Percentiles rank a stretch among this genome's conserved stretches.
phyloP scores from a whole-genome alignment of 306 rosid species.

The Fagus crenata region DNA sequence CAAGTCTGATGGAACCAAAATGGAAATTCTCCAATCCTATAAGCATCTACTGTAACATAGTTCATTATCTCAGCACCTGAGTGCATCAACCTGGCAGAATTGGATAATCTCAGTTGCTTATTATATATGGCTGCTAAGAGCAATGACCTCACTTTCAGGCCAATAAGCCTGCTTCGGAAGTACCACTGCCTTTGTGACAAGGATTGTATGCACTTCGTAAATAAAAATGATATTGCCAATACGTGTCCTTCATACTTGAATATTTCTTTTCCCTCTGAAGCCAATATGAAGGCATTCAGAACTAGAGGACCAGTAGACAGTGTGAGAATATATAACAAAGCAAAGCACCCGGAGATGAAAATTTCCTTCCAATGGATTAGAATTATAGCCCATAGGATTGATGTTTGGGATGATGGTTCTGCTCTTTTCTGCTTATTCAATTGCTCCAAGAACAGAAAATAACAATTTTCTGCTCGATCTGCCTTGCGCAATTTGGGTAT shows the following conservation, averaged over 20 bases:
- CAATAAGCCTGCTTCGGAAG: constrained; percentile 55
- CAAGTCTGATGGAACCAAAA: constrained; percentile 78
- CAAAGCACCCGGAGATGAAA: too few relatives aligned
- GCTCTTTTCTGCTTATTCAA: constrained; percentile 27
- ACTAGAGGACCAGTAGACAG: constrained; percentile 13
- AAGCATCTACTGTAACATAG: constrained; percentile 75
- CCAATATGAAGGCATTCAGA: constrained; percentile 65
- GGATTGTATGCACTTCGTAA: constrained; percentile 58
- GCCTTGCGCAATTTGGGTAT: constrained; percentile 46
- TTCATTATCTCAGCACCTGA: constrained; percentile 81
- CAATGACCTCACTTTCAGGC: constrained; percentile 60
- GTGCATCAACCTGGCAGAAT: constrained; percentile 53
- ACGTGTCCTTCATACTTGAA: constrained; percentile 68
- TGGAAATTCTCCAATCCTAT: constrained; percentile 79
- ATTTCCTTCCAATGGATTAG: too few relatives aligned
- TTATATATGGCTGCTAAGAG: constrained; percentile 61
- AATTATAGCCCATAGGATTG: too few relatives aligned
- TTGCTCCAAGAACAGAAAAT: constrained; percentile 23
- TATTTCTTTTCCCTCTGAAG: constrained; percentile 63
- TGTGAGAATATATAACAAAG: too few relatives aligned
- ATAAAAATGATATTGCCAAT: constrained; percentile 51
- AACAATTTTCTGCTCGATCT: too few relatives aligned
- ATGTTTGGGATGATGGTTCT: too few relatives aligned
- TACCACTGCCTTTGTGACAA: constrained; percentile 78
- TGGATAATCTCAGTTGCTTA: constrained; percentile 59